Evolutionary conservation across 164 flowering plant genomes (phyloP).

Genomic region (Tetracentron sinense): DNA sequence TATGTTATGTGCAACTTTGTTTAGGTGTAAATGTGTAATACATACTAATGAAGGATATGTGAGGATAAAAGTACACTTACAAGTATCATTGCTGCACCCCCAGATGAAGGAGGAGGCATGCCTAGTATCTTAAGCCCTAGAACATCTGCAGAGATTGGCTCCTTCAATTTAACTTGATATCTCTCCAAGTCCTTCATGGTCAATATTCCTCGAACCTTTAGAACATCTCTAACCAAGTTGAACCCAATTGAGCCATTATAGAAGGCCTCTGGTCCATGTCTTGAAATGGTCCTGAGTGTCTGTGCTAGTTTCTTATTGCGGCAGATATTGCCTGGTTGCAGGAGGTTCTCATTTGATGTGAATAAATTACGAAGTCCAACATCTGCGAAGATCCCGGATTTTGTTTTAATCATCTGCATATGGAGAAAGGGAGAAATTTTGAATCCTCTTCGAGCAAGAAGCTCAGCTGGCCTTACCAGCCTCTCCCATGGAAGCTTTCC

Average conservation of each 20-base stretch:
- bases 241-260: slow-evolving; percentile 49
- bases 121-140: slow-evolving; percentile 37
- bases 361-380: slow-evolving; percentile 39
- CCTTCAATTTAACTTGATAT: slow-evolving; percentile 39
- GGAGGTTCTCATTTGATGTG: slow-evolving; percentile 35
- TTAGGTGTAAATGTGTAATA: not conserved
- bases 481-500: slow-evolving; percentile 55
- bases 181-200: slow-evolving; percentile 43
- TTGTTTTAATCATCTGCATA: slow-evolving; percentile 36
- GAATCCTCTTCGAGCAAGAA: slow-evolving; percentile 48
- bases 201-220: slow-evolving; percentile 43
- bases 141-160: slow-evolving; percentile 30
- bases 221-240: slow-evolving; percentile 36
- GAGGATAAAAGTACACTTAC: slow-evolving; percentile 28
- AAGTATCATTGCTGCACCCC: slow-evolving; percentile 44
- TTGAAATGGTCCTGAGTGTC: slow-evolving; percentile 32
- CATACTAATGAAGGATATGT: not conserved
- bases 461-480: slow-evolving; percentile 46
- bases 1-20: not conserved
- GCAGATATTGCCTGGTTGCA: slow-evolving; percentile 37
- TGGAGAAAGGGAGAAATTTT: slow-evolving; percentile 45
- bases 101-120: slow-evolving; percentile 66
- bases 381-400: slow-evolving; percentile 35
- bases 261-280: slow-evolving; percentile 32
- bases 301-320: slow-evolving; percentile 42